These are phyloP conservation scores for Sarocladiaceae sp. DNA, from an alignment of 2,329 filamentous ascomycete genomes.

Conservation along the genomic window DNA sequence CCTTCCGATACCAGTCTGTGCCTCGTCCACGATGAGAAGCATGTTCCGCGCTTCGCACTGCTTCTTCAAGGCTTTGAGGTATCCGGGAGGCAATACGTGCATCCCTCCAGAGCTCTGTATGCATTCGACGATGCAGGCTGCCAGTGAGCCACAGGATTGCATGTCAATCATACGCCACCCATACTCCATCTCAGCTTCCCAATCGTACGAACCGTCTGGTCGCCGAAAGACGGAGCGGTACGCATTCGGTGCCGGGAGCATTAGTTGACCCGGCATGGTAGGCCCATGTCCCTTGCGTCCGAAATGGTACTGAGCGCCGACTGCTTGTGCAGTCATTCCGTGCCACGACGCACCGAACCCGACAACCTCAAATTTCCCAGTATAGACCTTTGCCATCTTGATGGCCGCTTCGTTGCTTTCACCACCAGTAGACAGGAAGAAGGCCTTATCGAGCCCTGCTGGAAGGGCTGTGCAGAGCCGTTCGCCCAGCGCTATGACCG, in stretches of 20 bases:
- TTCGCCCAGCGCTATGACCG: slow-evolving; percentile 47
- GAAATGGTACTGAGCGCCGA: slow-evolving; percentile 48
- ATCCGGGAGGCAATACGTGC: slow-evolving; percentile 51
- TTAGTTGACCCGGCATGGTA: slow-evolving; percentile 49
- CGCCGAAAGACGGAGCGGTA: slow-evolving; percentile 55
- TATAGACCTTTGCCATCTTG: slow-evolving; percentile 56
- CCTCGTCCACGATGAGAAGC: slow-evolving; percentile 57
- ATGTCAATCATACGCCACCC: slow-evolving; percentile 56
- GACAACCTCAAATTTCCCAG: slow-evolving; percentile 47
- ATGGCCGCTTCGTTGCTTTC: slow-evolving; percentile 55
- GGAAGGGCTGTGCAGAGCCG: slow-evolving; percentile 41
- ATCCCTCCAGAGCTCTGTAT: slow-evolving; percentile 56
- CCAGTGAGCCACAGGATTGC: slow-evolving; percentile 53
- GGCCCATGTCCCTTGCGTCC: slow-evolving; percentile 43
- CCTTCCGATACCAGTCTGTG: slow-evolving; percentile 53
- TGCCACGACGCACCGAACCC: slow-evolving; percentile 47
- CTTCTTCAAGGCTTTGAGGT: slow-evolving; percentile 47
- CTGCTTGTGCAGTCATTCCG: slow-evolving; percentile 50
- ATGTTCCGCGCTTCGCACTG: slow-evolving; percentile 51
- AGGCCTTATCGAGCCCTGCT: slow-evolving; percentile 40
- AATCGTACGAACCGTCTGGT: slow-evolving; percentile 57
- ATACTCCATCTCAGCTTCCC: slow-evolving; percentile 54
- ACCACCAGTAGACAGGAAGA: slow-evolving; percentile 50
- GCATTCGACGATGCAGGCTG: slow-evolving; percentile 57
- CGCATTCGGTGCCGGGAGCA: slow-evolving; percentile 52